Conservation (phyloP, 257 asterid genomes). For the Solanum rostratum region DNA sequence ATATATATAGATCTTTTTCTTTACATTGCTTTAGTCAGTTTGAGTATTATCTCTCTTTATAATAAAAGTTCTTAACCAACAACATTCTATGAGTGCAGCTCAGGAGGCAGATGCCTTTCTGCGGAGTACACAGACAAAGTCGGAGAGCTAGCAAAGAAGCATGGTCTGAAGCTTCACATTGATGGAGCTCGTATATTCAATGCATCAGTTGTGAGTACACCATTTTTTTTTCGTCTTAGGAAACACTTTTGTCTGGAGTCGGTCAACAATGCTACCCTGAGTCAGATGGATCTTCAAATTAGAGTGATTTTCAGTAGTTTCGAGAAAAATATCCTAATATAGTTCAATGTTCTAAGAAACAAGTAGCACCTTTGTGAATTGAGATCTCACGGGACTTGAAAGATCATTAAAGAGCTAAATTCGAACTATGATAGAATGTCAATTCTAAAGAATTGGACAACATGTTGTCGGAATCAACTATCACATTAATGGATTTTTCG, state of each 20-base stretch:
- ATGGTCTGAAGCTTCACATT: slow-evolving; percentile 86
- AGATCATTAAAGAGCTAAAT: background rate
- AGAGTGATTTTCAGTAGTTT: background rate
- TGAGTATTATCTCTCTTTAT: background rate
- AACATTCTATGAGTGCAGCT: slow-evolving; percentile 42
- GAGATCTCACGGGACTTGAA: background rate
- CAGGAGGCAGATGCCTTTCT: slow-evolving; percentile 91
- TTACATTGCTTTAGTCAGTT: background rate
- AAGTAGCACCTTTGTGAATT: background rate
- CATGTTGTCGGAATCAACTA: background rate
- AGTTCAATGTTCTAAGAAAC: background rate
- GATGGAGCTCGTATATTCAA: slow-evolving; percentile 97
- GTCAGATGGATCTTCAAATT: background rate
- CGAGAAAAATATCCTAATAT: background rate
- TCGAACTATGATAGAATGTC: background rate
- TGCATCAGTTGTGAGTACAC: slow-evolving; percentile 77
- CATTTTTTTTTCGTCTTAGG: background rate
- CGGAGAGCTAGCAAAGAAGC: slow-evolving; percentile 90
- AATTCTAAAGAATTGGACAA: background rate
- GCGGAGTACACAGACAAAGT: slow-evolving; percentile 77
- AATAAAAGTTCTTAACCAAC: background rate
- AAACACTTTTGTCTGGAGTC: background rate
- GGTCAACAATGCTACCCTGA: background rate
- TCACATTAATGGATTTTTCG: background rate
- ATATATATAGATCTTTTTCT: background rate